Percentiles rank a stretch among this genome's conserved stretches.
These are phyloP conservation scores for Cordyceps fumosorosea DNA, from an alignment of 2,329 filamentous ascomycete species.

Conservation along the genomic window DNA sequence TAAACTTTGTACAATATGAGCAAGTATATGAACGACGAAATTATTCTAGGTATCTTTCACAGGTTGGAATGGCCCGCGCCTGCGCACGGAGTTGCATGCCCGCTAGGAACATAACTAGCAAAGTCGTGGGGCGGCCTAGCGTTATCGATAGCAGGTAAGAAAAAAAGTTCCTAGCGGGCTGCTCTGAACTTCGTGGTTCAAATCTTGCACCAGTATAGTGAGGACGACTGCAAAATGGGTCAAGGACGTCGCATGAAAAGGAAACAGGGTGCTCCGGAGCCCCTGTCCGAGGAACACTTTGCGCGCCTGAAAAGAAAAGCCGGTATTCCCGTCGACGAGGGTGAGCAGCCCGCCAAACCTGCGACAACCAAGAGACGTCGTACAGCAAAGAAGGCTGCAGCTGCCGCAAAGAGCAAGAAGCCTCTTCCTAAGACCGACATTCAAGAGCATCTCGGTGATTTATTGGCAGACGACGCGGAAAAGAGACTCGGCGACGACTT, in stretches of 20 bases:
- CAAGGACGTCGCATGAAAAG: conserved; percentile 87
- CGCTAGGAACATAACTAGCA: neutral
- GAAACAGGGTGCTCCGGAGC: conserved; percentile 83
- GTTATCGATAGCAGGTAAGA: conserved; percentile 8
- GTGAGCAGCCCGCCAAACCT: conserved; percentile 40
- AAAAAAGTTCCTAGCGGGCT: conserved; percentile 4
- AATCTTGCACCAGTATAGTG: neutral
- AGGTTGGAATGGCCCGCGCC: too few species aligned
- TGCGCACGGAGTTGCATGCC: too few species aligned
- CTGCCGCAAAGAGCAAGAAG: conserved; percentile 18
- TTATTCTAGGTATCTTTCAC: too few species aligned
- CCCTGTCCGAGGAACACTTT: conserved; percentile 73
- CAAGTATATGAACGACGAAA: too few species aligned
- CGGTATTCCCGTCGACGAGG: conserved; percentile 54
- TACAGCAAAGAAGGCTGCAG: conserved; percentile 29
- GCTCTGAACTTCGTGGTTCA: neutral
- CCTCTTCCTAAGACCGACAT: conserved; percentile 9
- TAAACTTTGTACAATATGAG: too few species aligned
- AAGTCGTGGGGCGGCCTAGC: neutral
- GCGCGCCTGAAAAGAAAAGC: conserved; percentile 82
- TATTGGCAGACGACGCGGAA: conserved; percentile 35
- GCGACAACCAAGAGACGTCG: conserved; percentile 55
- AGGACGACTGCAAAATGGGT: conserved; percentile 54
- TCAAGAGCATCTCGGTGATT: conserved; percentile 35
- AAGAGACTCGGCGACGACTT: conserved; percentile 52